These are phyloP conservation scores for Fonsecaea multimorphosa DNA, from an alignment of 2,329 filamentous ascomycete species.

Conservation along the genomic window DNA sequence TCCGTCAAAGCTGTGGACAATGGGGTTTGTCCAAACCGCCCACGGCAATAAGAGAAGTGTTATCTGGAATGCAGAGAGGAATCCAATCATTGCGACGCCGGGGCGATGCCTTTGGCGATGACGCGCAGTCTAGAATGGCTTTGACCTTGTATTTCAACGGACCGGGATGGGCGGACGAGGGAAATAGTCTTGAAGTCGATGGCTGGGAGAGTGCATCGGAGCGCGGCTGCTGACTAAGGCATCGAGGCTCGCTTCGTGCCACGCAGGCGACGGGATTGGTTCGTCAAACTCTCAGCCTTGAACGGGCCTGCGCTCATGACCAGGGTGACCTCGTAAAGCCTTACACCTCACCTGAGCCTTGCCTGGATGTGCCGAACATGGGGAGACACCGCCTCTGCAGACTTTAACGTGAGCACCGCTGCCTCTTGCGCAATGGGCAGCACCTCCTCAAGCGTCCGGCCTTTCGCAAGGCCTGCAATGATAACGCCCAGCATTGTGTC, in stretches of 20 bases:
- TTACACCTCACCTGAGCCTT: conserved; percentile 17
- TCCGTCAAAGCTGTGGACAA: not conserved
- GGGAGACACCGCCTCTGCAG: conserved; percentile 68
- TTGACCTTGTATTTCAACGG: conserved; percentile 2
- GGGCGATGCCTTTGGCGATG: conserved; percentile 2
- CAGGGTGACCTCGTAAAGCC: not conserved
- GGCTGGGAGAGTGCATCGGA: conserved; percentile 10
- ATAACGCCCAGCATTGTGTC: conserved; percentile 90
- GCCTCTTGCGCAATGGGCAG: conserved; percentile 82
- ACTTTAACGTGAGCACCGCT: conserved; percentile 78
- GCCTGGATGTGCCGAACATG: conserved; percentile 27
- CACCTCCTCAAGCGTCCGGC: conserved; percentile 62
- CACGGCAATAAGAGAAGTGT: conserved; percentile 4
- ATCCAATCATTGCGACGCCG: conserved; percentile 14
- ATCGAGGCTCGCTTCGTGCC: conserved; percentile 15
- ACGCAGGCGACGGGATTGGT: conserved; percentile 15
- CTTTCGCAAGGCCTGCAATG: conserved; percentile 75
- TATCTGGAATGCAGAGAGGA: conserved; percentile 5
- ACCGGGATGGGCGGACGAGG: not conserved
- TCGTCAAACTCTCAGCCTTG: conserved; percentile 9
- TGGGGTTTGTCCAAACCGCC: conserved; percentile 3
- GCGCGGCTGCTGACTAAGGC: conserved; percentile 19
- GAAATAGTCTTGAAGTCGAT: conserved; percentile 10
- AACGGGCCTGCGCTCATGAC: not conserved
- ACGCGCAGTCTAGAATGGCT: not conserved